Base-by-base conservation (phyloP, 306 rosid genomes). In the Cyclanthera cordifolia region DNA sequence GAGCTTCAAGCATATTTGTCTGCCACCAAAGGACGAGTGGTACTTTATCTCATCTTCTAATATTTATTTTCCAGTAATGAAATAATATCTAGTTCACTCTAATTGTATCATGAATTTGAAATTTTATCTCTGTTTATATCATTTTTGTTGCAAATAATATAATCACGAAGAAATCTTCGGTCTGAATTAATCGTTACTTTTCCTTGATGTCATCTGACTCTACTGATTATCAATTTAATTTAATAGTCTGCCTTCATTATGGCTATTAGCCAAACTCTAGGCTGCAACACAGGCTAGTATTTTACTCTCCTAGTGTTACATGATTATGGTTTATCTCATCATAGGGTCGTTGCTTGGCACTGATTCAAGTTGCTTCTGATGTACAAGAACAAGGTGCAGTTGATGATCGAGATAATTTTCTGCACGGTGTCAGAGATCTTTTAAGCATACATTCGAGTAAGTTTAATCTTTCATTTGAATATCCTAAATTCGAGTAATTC, bases 341-440 rank as follows among this genome's bases (percentile, higher is more conserved):
- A 64, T 63, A 93, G 99, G 91, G 86, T 73, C 90, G 91, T 75
- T 90, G 95, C 84, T 75, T 80, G 84, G 94, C 95, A 17, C 81
- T 90, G 39, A 88, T 93, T 73, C 95, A 93, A 88, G 96, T 91
- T 60, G 88, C 94, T 72, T 86, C 96, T 57, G 99, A 90, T 79
- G 87, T 81, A 77, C 96, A 88, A 83, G 96, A 93, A 78, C 94
- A 86, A 74, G 96, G 99, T 72, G 98, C 95, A 45, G 96, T 93
- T 71, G 95, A 93, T 80, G 99, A 93, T 72, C 89, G 83, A 59
- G 99, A 93, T 75, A 77, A 86, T 76, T 85, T 90, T 83, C 77
- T 93, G 90, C 99, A 93, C 73, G 88, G 95, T 58, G 92, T 93
- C 53, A 89, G 96, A 82, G 99, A 90, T 82, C 91, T 93, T 67